These are phyloP conservation scores for Oligophagozyma castellii DNA, from an alignment of 1,139 yeast genomes.

Conservation along the genomic window DNA sequence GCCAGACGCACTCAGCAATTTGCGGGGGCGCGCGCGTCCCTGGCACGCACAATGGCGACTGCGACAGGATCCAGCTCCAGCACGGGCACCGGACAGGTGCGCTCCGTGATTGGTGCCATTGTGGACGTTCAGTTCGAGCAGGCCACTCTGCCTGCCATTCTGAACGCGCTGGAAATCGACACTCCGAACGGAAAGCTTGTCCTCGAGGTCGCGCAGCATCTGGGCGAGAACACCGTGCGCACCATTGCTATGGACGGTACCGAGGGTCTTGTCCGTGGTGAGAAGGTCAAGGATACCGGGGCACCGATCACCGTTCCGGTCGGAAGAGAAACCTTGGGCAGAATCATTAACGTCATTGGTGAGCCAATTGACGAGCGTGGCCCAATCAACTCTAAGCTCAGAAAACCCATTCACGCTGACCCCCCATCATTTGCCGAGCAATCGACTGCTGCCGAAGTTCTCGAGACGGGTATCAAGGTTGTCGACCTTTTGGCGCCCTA, in stretches of 20 bases:
- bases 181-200: slow-evolving; percentile 59
- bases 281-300: slow-evolving; percentile 84
- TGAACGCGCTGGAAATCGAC: slow-evolving; percentile 88
- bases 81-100: slow-evolving; percentile 73
- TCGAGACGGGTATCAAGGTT: slow-evolving; percentile 99
- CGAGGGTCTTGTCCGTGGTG: slow-evolving; percentile 99
- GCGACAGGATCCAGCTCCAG: slow-evolving; percentile 75
- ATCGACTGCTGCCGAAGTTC: slow-evolving; percentile 94
- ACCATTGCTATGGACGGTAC: slow-evolving; percentile 99
- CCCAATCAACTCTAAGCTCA: slow-evolving; percentile 82
- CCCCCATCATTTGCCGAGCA: slow-evolving; percentile 95
- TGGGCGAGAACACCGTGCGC: slow-evolving; percentile 99
- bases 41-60: slow-evolving; percentile 38
- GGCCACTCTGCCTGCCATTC: slow-evolving; percentile 92
- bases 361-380: slow-evolving; percentile 99
- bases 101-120: slow-evolving; percentile 99
- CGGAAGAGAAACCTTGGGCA: slow-evolving; percentile 97
- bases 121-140: slow-evolving; percentile 98
- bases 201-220: slow-evolving; percentile 97
- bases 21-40: slow-evolving; percentile 74
- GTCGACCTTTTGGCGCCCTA: slow-evolving; percentile 98
- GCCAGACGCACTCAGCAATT: too few relatives aligned
- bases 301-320: slow-evolving; percentile 98
- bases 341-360: slow-evolving; percentile 97
- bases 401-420: slow-evolving; percentile 96